Evolutionary conservation across 2,329 filamentous ascomycete species (phyloP).

Genomic region (Pezizomycotina sp.): DNA sequence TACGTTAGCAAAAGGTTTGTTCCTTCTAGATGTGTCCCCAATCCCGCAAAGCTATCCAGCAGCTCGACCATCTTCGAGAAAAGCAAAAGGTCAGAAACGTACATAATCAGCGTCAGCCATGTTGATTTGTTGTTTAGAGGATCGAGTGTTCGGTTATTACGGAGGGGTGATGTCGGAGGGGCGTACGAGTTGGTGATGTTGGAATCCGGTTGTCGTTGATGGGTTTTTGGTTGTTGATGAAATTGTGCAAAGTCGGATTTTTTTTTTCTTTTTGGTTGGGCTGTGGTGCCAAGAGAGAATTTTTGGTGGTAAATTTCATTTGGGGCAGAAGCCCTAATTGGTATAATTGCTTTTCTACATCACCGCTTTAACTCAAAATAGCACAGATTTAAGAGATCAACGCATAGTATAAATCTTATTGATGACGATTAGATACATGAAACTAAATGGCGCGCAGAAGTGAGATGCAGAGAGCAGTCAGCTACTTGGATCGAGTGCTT

Average conservation of each 20-base stretch:
- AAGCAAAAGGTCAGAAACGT: slow-evolving; percentile 36
- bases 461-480: too few species aligned
- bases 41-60: slow-evolving; percentile 23
- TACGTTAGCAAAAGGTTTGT: slow-evolving; percentile 9
- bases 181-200: slow-evolving; percentile 29
- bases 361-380: too few species aligned
- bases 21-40: slow-evolving; percentile 39
- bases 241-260: slow-evolving; percentile 11
- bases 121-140: slow-evolving; percentile 35
- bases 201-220: slow-evolving; percentile 33
- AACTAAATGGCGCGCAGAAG: too few species aligned
- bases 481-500: too few species aligned
- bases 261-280: slow-evolving; percentile 5
- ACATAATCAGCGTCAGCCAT: slow-evolving; percentile 87
- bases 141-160: slow-evolving; percentile 22
- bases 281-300: background rate
- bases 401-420: too few species aligned
- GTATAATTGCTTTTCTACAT: background rate
- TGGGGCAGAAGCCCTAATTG: slow-evolving; percentile 11
- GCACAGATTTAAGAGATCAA: too few species aligned
- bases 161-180: slow-evolving; percentile 26
- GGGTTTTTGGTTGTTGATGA: slow-evolving; percentile 34
- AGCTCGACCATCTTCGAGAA: slow-evolving; percentile 26
- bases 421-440: too few species aligned
- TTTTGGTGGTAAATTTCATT: slow-evolving; percentile 7